phyloP scores from a whole-genome alignment of 1,284 basidiomycete species.

The Mycosarcoma maydis region DNA sequence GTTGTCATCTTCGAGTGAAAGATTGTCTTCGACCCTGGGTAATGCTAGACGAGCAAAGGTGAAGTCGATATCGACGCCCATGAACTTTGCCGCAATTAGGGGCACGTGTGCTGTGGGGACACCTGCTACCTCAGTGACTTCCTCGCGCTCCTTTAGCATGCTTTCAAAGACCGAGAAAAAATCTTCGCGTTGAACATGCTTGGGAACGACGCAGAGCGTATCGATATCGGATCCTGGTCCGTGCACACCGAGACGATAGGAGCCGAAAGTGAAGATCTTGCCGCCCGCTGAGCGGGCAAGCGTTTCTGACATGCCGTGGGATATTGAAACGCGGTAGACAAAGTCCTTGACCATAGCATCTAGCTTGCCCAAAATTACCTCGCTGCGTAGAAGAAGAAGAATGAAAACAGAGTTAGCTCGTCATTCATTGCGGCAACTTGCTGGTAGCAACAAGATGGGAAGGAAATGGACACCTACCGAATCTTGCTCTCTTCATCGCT shows the following conservation, averaged over 20 bases:
- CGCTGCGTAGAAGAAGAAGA: slow-evolving; percentile 71
- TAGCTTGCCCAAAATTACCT: slow-evolving; percentile 89
- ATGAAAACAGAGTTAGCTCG: not conserved
- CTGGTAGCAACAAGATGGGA: not conserved
- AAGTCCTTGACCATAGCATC: slow-evolving; percentile 92
- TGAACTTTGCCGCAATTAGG: slow-evolving; percentile 89
- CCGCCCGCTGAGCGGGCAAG: slow-evolving; percentile 88
- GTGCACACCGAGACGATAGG: slow-evolving; percentile 84
- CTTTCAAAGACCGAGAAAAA: slow-evolving; percentile 92
- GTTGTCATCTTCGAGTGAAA: slow-evolving; percentile 89
- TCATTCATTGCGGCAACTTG: no score
- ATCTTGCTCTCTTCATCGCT: slow-evolving; percentile 86
- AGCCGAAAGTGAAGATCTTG: slow-evolving; percentile 98
- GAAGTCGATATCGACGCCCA: slow-evolving; percentile 92
- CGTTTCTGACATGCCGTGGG: slow-evolving; percentile 83
- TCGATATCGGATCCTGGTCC: slow-evolving; percentile 97
- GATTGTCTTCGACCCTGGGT: slow-evolving; percentile 86
- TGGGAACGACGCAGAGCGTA: slow-evolving; percentile 96
- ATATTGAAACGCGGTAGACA: slow-evolving; percentile 83
- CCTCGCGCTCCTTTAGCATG: slow-evolving; percentile 87
- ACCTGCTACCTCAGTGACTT: slow-evolving; percentile 86
- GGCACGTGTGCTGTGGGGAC: slow-evolving; percentile 97
- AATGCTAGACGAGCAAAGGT: slow-evolving; percentile 87
- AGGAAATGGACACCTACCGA: slow-evolving; percentile 74
- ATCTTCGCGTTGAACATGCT: slow-evolving; percentile 92